Evolutionary conservation across 495 filamentous ascomycete genomes (phyloP), one percentile per base, ranked within the genome.

Genomic region (Neurospora pannonica): DNA sequence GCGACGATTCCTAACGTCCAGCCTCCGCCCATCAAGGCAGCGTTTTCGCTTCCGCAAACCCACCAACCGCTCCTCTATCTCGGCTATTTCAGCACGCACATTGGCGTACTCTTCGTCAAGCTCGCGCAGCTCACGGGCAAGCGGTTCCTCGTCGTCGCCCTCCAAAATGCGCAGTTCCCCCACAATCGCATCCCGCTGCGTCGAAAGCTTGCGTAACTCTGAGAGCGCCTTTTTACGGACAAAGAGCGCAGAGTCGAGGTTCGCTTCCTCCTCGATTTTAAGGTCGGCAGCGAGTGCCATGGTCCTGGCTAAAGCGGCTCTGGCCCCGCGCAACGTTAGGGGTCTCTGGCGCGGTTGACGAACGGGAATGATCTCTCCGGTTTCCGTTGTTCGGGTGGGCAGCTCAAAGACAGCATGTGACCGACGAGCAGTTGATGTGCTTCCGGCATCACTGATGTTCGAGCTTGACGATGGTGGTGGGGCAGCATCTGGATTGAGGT

Each of bases 231-330:
- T 82, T 70, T 91, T 85, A 38, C 91, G 86, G 74, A 89, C 83
- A 10, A 82, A 79, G 21, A 92, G 78, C 24, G 93, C 89, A 3
- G 80, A 77, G 3, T 84, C 82, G 2, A 97, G 85, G 43, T 91
- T 83, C 1, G 86, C 86, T 39, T 87, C 84, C 82, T 97, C 93
- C 70, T 94, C 89, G 62, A 86, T 86, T 74, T 95, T 93, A 10
- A 97, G 83, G 73, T 86, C 86, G 19, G 93, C 87, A 38, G 97
- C 82, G 73, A 92, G 89, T 40, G 87, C 86, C 75, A 98, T 97
- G 24, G 89, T 89, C 72, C 83, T 85, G 5, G 91, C 85, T 13
- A 98, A 90, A 1, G 91, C 92, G 4, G 89, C 84, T 34, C 95
- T 86, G 9, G 94, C 94, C 71, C 87, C 87, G 39, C 86, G 85